phyloP scores from a whole-genome alignment of 2,329 filamentous ascomycete species.

The Fusarium metavorans region DNA sequence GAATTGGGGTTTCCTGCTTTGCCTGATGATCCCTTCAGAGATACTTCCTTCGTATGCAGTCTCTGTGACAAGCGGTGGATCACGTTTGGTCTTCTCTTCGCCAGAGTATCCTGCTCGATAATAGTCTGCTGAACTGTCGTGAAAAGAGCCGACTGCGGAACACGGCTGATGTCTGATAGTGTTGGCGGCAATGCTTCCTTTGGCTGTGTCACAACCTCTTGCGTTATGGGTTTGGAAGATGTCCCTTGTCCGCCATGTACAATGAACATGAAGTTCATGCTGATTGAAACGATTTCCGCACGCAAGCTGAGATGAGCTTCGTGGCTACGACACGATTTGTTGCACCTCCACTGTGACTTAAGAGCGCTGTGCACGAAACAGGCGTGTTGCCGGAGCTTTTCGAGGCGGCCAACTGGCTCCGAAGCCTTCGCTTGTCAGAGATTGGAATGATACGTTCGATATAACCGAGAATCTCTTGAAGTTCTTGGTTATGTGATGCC shows the following conservation, averaged over 20 bases:
- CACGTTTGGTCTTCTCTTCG: not conserved
- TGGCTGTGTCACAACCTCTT: not conserved
- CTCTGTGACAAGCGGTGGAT: not conserved
- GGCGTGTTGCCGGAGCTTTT: not conserved
- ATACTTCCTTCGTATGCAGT: not conserved
- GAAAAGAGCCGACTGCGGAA: not conserved
- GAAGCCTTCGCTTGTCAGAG: not conserved
- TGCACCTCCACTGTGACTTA: not conserved
- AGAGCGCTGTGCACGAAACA: not conserved
- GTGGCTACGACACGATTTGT: not conserved
- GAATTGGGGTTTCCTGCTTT: not conserved
- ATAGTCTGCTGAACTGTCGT: not conserved
- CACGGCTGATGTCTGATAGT: not conserved
- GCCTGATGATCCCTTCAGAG: not conserved
- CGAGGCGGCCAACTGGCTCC: not conserved
- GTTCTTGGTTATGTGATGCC: not conserved
- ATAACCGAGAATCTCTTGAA: not conserved
- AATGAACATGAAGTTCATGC: not conserved
- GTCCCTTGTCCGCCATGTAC: not conserved
- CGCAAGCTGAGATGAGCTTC: not conserved
- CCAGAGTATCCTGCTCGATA: not conserved
- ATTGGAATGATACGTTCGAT: not conserved
- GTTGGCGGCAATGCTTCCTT: not conserved
- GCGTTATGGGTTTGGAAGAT: not conserved
- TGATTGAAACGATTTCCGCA: not conserved